These are phyloP conservation scores for Globisporangium middletonii DNA, from an alignment of 352 stramenopile species.

Conservation along the genomic window DNA sequence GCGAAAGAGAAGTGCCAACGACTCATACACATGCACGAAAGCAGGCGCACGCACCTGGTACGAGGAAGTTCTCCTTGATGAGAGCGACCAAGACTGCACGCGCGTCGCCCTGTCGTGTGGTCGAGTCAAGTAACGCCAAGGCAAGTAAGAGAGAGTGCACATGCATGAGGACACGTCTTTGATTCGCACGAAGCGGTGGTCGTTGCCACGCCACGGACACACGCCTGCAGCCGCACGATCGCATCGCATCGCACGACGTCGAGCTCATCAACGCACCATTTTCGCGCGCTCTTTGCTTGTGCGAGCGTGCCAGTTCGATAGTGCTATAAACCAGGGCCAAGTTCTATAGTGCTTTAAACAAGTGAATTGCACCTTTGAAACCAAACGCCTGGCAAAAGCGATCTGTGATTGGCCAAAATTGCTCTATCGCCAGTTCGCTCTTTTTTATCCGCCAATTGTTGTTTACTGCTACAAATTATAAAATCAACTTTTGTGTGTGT, in stretches of 20 bases:
- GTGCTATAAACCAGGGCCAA: too few species aligned
- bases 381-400: too few species aligned
- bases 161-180: neutral
- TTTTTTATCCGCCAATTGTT: too few species aligned
- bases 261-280: neutral
- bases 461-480: too few species aligned
- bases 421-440: too few species aligned
- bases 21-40: too few species aligned
- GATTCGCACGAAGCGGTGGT: too few species aligned
- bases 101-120: conserved; percentile 39
- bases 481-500: too few species aligned
- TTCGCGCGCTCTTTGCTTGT: neutral
- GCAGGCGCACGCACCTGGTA: conserved; percentile 23
- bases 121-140: neutral
- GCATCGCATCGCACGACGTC: neutral
- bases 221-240: neutral
- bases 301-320: too few species aligned
- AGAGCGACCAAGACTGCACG: conserved; percentile 56
- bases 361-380: too few species aligned
- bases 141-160: neutral
- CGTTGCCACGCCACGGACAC: neutral
- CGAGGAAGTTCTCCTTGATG: conserved; percentile 66
- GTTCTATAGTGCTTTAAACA: too few species aligned
- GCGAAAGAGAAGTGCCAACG: neutral
- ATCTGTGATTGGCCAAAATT: too few species aligned